Evolutionary conservation across 805 yeast genomes (phyloP), one percentile per base, ranked within the genome.

Genomic region (Candida xyloterini): DNA sequence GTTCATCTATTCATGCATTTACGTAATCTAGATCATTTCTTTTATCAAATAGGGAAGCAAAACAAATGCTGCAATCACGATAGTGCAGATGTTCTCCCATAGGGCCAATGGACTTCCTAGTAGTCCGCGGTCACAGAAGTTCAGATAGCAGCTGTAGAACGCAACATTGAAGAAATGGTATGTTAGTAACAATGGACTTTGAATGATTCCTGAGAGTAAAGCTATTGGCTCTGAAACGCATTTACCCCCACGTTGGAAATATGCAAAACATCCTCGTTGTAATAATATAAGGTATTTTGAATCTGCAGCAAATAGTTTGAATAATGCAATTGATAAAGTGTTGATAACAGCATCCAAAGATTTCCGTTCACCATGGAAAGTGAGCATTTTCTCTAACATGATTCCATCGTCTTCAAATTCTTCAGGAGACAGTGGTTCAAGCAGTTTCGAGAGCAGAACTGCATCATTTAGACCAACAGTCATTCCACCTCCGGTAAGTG

Each of bases 401-500:
- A 65, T 53, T 11, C 65, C 74, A 50, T 81, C 72, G 57, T 89
- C 83, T 18, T 57, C 57, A 34, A 93, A 71, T 37, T 74, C 77
- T 5, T 71, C 72, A 10, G 79, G 74, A 2, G 67, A 55, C 37
- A 72, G 54, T 39, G 83, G 76, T 7, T 77, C 69, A 37, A 93
- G 68, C 27, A 85, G 63, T 50, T 75, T 73, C 14, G 85, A 78
- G 32, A 89, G 70, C 24, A 84, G 59, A 0, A 74, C 83, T 4
- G 87, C 85, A 62, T 93, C 99, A 57, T 81, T 85, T 44, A 93
- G 68, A 2, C 96, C 97, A 30, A 93, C 99, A 18, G 98, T 89
- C 99, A 93, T 93, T 46, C 99, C 99, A 48, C 99, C 99, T 38
- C 99, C 99, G 1, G 98, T 93, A 46, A 93, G 74, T 20, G 99